Conservation (phyloP, 192 early-diverging fungal genomes). For the Podila clonocystis region DNA sequence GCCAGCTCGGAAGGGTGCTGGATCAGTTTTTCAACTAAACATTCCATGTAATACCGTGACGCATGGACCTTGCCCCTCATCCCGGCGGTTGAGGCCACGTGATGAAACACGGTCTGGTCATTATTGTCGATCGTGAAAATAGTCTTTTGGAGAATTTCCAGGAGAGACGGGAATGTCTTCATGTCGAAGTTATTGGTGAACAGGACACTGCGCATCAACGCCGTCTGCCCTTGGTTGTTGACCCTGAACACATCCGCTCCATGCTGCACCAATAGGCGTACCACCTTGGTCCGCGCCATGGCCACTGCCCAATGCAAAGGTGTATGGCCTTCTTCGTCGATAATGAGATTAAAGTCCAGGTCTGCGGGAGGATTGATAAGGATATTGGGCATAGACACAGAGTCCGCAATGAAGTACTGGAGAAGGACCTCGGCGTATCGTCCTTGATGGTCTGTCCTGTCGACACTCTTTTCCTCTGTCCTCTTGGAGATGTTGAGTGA, state of each 20-base stretch:
- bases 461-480: too few species aligned
- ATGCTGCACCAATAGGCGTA: slow-evolving; percentile 77
- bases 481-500: too few species aligned
- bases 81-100: slow-evolving; percentile 80
- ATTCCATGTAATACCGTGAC: slow-evolving; percentile 91
- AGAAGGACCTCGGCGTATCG: slow-evolving; percentile 48
- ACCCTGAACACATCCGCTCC: slow-evolving; percentile 76
- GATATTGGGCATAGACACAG: slow-evolving; percentile 60
- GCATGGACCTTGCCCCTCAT: slow-evolving; percentile 77
- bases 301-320: slow-evolving; percentile 97
- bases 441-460: slow-evolving; percentile 1
- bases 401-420: slow-evolving; percentile 56
- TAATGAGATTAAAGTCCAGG: slow-evolving; percentile 83
- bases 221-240: slow-evolving; percentile 90
- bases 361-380: slow-evolving; percentile 65
- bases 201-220: slow-evolving; percentile 90
- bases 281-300: slow-evolving; percentile 80
- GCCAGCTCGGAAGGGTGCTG: slow-evolving; percentile 81
- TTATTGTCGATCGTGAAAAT: slow-evolving; percentile 81
- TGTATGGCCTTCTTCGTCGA: slow-evolving; percentile 97
- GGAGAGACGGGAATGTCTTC: slow-evolving; percentile 77
- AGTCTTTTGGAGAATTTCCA: slow-evolving; percentile 79
- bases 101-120: slow-evolving; percentile 91
- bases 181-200: slow-evolving; percentile 90
- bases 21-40: slow-evolving; percentile 75